phyloP scores from a whole-genome alignment of 805 yeast genomes.

The Grigorovia jiainica region DNA sequence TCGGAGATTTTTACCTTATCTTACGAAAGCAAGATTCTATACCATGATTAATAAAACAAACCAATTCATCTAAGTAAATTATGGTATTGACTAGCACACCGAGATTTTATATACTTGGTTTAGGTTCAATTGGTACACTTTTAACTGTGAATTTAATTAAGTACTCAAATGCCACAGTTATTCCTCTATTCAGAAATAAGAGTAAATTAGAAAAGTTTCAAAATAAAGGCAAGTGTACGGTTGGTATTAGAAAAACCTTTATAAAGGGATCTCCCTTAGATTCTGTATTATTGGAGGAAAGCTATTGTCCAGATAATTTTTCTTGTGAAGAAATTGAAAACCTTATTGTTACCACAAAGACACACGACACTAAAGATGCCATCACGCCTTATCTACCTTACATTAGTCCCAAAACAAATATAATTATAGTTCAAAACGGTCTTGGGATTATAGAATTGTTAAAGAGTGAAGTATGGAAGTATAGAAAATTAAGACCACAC shows the following conservation, averaged over 20 bases:
- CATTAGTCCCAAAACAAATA: slow-evolving; percentile 44
- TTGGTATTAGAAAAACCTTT: slow-evolving; percentile 18
- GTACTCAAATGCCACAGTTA: slow-evolving; percentile 14
- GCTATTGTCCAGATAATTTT: slow-evolving; percentile 19
- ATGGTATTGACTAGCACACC: too few species aligned
- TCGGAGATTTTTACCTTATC: too few species aligned
- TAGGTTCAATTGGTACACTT: slow-evolving; percentile 29
- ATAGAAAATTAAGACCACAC: slow-evolving; percentile 38
- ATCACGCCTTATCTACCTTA: slow-evolving; percentile 42
- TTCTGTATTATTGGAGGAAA: slow-evolving; percentile 3
- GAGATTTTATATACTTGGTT: slow-evolving; percentile 26
- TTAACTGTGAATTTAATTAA: slow-evolving; percentile 20
- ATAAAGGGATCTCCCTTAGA: slow-evolving; percentile 9
- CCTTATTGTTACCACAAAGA: slow-evolving; percentile 68
- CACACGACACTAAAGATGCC: slow-evolving; percentile 61
- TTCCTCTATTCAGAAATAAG: slow-evolving; percentile 25
- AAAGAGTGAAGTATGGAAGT: slow-evolving; percentile 45
- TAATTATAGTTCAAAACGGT: slow-evolving; percentile 80
- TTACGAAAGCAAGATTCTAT: too few species aligned
- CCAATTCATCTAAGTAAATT: too few species aligned
- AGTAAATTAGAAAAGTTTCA: slow-evolving; percentile 16
- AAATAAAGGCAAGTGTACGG: slow-evolving; percentile 10
- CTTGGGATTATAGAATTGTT: slow-evolving; percentile 66
- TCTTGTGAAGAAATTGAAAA: slow-evolving; percentile 33
- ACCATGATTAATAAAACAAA: too few species aligned